Evolutionary conservation across 495 filamentous ascomycete genomes (phyloP).

Genomic region (Annulohypoxylon moriforme): DNA sequence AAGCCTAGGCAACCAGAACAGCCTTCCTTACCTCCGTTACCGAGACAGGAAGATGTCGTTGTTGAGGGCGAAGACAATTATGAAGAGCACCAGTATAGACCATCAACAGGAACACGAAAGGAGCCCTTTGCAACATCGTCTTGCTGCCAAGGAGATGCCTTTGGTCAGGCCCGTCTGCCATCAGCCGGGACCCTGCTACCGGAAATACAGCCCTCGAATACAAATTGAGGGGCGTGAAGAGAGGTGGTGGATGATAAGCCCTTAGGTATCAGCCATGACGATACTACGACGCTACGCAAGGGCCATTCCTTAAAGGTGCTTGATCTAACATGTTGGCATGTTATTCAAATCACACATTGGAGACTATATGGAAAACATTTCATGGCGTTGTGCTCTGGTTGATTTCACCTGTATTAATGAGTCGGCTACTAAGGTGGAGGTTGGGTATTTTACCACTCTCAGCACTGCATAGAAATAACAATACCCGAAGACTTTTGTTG

Average conservation of each 20-base stretch:
- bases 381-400: not conserved
- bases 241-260: not conserved
- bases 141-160: not conserved
- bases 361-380: not conserved
- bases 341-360: not conserved
- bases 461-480: not conserved
- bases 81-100: constrained; percentile 21
- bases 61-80: constrained; percentile 37
- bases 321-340: not conserved
- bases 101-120: constrained; percentile 30
- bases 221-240: not conserved
- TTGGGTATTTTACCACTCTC: not conserved
- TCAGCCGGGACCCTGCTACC: not conserved
- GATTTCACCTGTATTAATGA: not conserved
- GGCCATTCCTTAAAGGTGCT: not conserved
- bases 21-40: constrained; percentile 12
- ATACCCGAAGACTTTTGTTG: not conserved
- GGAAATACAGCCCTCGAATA: not conserved
- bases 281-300: not conserved
- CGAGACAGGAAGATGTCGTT: not conserved
- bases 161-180: not conserved
- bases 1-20: not conserved
- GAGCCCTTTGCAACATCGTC: not conserved
- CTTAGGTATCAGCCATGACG: not conserved
- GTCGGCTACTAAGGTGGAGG: not conserved